These are phyloP conservation scores for Paecilomyces niveus DNA, from an alignment of 2,329 filamentous ascomycete genomes.

Conservation along the genomic window DNA sequence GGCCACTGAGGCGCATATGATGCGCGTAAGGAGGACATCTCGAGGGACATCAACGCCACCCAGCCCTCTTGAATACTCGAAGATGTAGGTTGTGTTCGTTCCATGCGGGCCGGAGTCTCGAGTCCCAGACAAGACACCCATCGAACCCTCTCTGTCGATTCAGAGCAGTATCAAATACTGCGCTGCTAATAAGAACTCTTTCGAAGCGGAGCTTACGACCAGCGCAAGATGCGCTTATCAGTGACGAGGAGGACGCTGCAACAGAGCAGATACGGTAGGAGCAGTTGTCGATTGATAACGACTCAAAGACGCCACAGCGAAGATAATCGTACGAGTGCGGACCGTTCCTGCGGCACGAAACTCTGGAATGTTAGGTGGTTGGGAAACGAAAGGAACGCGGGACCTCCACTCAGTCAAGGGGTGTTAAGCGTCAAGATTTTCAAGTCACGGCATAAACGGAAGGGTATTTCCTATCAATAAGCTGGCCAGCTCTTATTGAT, in stretches of 20 bases:
- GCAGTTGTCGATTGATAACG: not conserved
- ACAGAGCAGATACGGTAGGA: not conserved
- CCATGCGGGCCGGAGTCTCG: slow-evolving; percentile 13
- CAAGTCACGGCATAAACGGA: not conserved
- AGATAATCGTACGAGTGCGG: not conserved
- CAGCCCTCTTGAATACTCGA: slow-evolving; percentile 33
- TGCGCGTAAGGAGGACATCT: slow-evolving; percentile 32
- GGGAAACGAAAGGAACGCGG: not conserved
- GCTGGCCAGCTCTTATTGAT: not conserved
- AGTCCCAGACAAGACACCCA: slow-evolving; percentile 6
- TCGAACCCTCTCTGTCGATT: slow-evolving; percentile 9
- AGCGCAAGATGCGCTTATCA: not conserved
- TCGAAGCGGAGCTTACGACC: not conserved
- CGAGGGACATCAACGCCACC: slow-evolving; percentile 32
- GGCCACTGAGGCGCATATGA: slow-evolving; percentile 31
- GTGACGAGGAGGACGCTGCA: not conserved
- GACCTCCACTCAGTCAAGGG: not conserved
- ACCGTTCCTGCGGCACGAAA: not conserved
- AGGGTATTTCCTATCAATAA: not conserved
- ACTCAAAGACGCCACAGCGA: not conserved
- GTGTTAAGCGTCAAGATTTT: not conserved
- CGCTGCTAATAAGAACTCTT: not conserved
- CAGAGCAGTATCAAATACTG: not conserved
- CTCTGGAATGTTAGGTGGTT: not conserved
- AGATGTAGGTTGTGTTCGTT: slow-evolving; percentile 33